A percentile compares a stretch with the other conserved stretches of the same genome.
phyloP scores from a whole-genome alignment of 2,329 filamentous ascomycete species.

The Colletotrichum sp. region DNA sequence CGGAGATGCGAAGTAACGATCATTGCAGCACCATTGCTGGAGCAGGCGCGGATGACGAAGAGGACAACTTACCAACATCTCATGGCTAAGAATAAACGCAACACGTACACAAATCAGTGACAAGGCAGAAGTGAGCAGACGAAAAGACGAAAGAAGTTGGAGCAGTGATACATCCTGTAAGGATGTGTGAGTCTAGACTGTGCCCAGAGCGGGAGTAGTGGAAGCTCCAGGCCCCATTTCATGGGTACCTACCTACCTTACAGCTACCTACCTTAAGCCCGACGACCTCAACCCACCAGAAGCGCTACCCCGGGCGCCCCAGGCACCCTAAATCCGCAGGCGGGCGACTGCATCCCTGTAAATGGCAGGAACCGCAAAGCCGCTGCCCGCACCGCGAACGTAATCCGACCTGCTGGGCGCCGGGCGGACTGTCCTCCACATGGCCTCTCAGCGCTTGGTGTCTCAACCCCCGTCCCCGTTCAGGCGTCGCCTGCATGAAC shows the following conservation, averaged over 20 bases:
- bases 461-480: constrained; percentile 3
- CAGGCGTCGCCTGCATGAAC: constrained; percentile 8
- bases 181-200: background rate
- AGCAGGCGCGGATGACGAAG: background rate
- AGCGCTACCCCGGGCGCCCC: background rate
- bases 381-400: background rate
- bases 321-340: background rate
- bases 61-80: background rate
- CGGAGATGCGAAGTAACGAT: background rate
- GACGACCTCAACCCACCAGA: background rate
- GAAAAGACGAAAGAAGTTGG: background rate
- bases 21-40: background rate
- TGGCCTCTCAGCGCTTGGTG: constrained; percentile 5
- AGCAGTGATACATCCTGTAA: background rate
- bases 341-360: background rate
- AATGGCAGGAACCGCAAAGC: background rate
- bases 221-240: background rate
- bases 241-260: too few species aligned
- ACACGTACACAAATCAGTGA: background rate
- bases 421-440: background rate
- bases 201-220: background rate
- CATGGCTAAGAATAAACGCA: background rate
- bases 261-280: too few species aligned
- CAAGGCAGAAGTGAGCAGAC: background rate
- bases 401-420: background rate